Percentiles rank a stretch among this genome's conserved stretches.
Evolutionary conservation across 345 rosid genomes (phyloP).

Genomic region (Mallotus nudiflorus): DNA sequence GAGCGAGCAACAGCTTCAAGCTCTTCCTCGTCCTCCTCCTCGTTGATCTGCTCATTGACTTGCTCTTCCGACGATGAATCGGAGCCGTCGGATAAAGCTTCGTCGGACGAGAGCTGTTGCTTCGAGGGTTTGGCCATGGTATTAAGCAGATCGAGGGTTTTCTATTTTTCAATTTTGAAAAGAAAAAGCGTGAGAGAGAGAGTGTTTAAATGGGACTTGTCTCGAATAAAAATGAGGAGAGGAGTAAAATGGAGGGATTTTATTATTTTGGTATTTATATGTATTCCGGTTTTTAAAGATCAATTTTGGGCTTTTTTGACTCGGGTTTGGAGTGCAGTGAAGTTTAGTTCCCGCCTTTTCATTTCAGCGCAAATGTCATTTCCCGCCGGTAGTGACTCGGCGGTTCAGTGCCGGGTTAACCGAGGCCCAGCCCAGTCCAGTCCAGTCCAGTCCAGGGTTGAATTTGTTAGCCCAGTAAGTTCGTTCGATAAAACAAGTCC

Average conservation of each 20-base stretch:
- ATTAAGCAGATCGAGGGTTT: constrained; percentile 46
- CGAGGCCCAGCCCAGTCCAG: too few species aligned
- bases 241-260: neutral
- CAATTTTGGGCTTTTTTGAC: neutral
- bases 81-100: constrained; percentile 53
- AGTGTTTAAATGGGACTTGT: constrained; percentile 8
- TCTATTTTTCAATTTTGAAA: neutral
- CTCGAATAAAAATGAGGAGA: neutral
- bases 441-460: neutral
- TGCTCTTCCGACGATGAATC: constrained; percentile 67
- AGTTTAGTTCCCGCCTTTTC: constrained; percentile 42
- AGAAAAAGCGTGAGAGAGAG: constrained; percentile 1
- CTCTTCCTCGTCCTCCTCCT: constrained; percentile 91
- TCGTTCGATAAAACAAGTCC: too few species aligned
- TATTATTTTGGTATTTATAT: neutral
- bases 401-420: neutral
- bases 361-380: neutral
- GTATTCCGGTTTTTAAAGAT: constrained; percentile 27
- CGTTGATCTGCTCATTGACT: constrained; percentile 59
- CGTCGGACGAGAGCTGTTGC: constrained; percentile 68
- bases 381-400: constrained; percentile 27
- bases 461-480: neutral
- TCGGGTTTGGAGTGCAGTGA: constrained; percentile 9
- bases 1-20: constrained; percentile 95
- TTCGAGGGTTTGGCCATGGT: constrained; percentile 51